Percentiles rank a stretch among this genome's conserved stretches.
phyloP scores from a whole-genome alignment of 2,329 filamentous ascomycete genomes.

The Lojkania enalia region DNA sequence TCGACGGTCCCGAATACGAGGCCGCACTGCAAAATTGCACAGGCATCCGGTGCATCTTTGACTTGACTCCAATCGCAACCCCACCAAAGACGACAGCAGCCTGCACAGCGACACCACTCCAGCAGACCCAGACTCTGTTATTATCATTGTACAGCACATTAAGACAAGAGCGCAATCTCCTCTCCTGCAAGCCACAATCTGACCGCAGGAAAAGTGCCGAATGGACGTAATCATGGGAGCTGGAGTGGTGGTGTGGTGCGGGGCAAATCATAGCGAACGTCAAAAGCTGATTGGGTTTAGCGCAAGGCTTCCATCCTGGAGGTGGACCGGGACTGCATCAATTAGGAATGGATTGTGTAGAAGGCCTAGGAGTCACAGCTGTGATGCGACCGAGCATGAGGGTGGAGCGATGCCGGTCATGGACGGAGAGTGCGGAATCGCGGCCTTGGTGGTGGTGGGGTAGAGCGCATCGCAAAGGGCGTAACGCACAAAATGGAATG shows the following conservation, averaged over 20 bases:
- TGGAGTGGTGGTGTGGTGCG: slow-evolving; percentile 1
- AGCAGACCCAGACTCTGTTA: neutral
- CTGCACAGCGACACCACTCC: neutral
- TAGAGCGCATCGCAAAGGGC: too few species aligned
- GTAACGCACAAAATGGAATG: too few species aligned
- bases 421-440: neutral
- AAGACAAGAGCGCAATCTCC: slow-evolving; percentile 2
- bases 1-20: slow-evolving; percentile 6
- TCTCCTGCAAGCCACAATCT: neutral
- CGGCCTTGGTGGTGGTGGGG: too few species aligned
- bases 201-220: neutral
- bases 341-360: neutral
- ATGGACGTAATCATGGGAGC: neutral
- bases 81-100: neutral
- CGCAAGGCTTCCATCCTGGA: slow-evolving; percentile 1
- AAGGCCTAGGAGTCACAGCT: neutral
- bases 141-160: neutral
- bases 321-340: neutral
- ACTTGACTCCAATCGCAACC: neutral
- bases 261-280: slow-evolving; percentile 1
- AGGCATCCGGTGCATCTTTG: neutral
- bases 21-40: neutral
- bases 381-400: neutral
- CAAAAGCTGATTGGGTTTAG: neutral
- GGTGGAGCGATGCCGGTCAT: slow-evolving; percentile 1